Base-by-base conservation (phyloP, 2,329 filamentous ascomycete genomes). In the Elsinoe australis region DNA sequence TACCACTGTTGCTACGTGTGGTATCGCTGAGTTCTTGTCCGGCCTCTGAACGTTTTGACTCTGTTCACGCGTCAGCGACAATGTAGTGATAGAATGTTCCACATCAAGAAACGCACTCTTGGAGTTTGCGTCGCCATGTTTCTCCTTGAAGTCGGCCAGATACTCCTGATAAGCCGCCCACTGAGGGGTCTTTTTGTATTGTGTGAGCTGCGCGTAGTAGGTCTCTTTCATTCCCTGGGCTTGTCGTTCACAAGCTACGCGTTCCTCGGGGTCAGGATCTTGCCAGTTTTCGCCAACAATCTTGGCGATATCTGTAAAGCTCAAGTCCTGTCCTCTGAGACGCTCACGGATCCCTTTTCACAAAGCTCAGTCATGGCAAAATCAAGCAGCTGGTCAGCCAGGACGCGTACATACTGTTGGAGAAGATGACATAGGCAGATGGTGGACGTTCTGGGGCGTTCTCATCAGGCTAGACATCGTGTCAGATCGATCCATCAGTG, bases 391-490 rank as follows among this genome's bases (percentile, higher is more conserved):
- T n/a, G n/a, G n/a, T n/a, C n/a, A n/a, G n/a, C n/a, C n/a, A 32
- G 29, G 29, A 32, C 29, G 5, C 29, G 29, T n/a, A 73, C 81
- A 69, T 65, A 86, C 83, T 85, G 58, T 90, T 90, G 1, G 86
- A 89, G 59, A 92, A 92, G n/a, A 90, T 76, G 8, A 90, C 86
- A 65, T 90, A 90, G 42, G 85, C 86, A 3, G 85, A 89, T 0
- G 85, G 83, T 1, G 86, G 84, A 15, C 85, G 74, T 59, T 89
- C 85, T 1, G 86, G 86, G 0, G 85, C 85, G 67, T 86, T 80
- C 51, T 87, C 82, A 56, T 92, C 86, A 3, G 84, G 73, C 79
- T 87, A 6, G n/a, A n/a, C n/a, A n/a, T n/a, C n/a, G n/a, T n/a
- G n/a, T n/a, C n/a, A n/a, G n/a, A n/a, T n/a, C n/a, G n/a, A n/a